Conservation (phyloP, 2,329 filamentous ascomycete species). For the Magnaporthiopsis incrustans region DNA sequence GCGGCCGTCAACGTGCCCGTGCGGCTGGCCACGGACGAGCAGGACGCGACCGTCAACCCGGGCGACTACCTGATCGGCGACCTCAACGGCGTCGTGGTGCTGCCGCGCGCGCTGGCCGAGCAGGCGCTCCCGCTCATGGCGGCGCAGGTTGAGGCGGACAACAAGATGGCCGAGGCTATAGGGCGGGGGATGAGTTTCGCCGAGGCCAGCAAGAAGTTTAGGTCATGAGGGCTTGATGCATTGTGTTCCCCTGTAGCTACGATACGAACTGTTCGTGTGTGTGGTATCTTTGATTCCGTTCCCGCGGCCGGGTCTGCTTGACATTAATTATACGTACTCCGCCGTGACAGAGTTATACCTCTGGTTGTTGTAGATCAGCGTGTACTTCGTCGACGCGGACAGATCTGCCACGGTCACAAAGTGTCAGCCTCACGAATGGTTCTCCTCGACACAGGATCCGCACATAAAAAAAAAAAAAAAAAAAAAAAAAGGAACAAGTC, state of each 20-base stretch:
- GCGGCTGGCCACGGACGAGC: constrained; percentile 26
- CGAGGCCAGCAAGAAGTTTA: constrained; percentile 35
- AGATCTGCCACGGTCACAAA: constrained; percentile 18
- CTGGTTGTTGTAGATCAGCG: constrained; percentile 31
- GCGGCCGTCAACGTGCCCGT: constrained; percentile 32
- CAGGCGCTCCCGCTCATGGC: constrained; percentile 31
- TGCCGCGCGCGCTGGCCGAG: constrained; percentile 30
- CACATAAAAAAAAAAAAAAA: neutral
- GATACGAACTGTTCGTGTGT: no score
- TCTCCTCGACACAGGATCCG: neutral
- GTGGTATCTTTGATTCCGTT: no score
- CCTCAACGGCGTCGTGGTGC: constrained; percentile 36
- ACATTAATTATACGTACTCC: constrained; percentile 27
- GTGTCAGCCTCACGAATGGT: no score
- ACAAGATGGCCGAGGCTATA: constrained; percentile 32
- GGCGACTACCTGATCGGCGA: constrained; percentile 38
- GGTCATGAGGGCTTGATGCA: constrained; percentile 11
- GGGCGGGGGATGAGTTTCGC: constrained; percentile 33
- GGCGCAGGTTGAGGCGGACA: constrained; percentile 33
- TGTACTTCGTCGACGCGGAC: constrained; percentile 34
- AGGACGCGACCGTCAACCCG: constrained; percentile 29
- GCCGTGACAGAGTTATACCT: constrained; percentile 33
- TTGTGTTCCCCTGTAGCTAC: no score
- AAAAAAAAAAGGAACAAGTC: no score
- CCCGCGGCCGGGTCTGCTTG: no score